Percentiles rank a stretch among this genome's conserved stretches.
phyloP scores from a whole-genome alignment of 495 filamentous ascomycete species.

The Halenospora varia region DNA sequence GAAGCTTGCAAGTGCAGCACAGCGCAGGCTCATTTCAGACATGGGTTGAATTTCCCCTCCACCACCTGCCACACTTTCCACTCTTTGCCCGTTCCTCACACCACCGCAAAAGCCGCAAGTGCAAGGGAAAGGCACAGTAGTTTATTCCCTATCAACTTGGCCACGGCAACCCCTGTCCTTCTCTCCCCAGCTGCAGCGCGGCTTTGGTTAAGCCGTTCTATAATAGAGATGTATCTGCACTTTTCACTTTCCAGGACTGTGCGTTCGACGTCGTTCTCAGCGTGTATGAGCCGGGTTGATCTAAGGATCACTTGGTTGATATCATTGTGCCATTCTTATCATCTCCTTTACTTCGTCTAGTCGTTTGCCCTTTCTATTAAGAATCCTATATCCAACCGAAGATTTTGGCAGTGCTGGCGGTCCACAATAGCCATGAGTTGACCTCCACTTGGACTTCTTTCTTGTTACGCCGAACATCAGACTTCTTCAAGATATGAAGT shows the following conservation, averaged over 20 bases:
- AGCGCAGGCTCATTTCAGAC: not conserved
- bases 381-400: too few relatives aligned
- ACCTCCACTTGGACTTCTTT: conserved; percentile 10
- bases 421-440: conserved; percentile 13
- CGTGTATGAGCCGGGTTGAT: conserved; percentile 16
- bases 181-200: not conserved
- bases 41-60: not conserved
- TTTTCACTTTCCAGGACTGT: conserved; percentile 7
- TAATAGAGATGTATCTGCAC: conserved; percentile 22
- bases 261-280: conserved; percentile 14
- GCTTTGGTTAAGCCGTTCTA: conserved; percentile 1
- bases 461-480: not conserved
- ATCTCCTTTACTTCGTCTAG: conserved; percentile 3
- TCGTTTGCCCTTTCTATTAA: conserved; percentile 18
- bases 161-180: not conserved
- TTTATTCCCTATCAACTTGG: conserved; percentile 1
- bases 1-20: not conserved
- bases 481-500: conserved; percentile 18
- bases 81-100: not conserved
- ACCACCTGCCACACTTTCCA: conserved; percentile 5
- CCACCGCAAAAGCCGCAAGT: not conserved
- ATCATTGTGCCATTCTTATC: not conserved
- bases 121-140: not conserved
- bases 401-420: conserved; percentile 15
- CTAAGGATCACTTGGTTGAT: conserved; percentile 18